Conservation (phyloP, 2,329 filamentous ascomycete species). For the Chaetomium globosum region DNA sequence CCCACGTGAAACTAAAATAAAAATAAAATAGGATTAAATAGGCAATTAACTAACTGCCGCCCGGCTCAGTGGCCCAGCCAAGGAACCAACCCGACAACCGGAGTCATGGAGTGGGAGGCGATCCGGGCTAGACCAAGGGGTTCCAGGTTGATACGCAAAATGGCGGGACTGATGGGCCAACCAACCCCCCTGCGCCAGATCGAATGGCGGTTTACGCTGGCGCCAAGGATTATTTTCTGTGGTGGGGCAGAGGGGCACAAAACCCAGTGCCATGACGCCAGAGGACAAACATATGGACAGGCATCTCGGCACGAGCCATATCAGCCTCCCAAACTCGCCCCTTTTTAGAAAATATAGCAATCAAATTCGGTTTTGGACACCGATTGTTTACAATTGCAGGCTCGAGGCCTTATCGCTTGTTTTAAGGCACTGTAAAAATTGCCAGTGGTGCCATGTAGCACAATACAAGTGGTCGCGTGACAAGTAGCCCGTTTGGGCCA, state of each 20-base stretch:
- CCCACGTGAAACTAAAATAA: conserved; percentile 16
- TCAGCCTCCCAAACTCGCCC: neutral
- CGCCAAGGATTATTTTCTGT: conserved; percentile 25
- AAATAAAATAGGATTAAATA: conserved; percentile 3
- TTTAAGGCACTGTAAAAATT: neutral
- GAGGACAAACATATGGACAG: conserved; percentile 14
- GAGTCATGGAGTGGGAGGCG: conserved; percentile 13
- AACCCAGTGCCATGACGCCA: conserved; percentile 27
- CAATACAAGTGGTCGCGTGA: conserved; percentile 32
- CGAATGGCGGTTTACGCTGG: conserved; percentile 18
- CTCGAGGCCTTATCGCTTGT: neutral
- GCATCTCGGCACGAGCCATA: conserved; percentile 16
- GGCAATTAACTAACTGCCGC: conserved; percentile 3
- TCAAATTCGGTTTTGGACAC: neutral
- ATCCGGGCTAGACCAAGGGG: conserved; percentile 18
- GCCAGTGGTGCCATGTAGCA: conserved; percentile 16
- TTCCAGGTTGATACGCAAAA: conserved; percentile 9
- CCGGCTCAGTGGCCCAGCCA: conserved; percentile 25
- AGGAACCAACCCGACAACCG: conserved; percentile 5
- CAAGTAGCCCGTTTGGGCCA: conserved; percentile 15
- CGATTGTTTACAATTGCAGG: neutral
- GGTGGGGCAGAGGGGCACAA: conserved; percentile 25
- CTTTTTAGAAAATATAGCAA: neutral
- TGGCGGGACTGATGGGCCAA: conserved; percentile 26
- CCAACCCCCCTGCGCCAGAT: conserved; percentile 12